phyloP scores from a whole-genome alignment of 192 early-diverging fungal species.

The Linnemannia zychae region DNA sequence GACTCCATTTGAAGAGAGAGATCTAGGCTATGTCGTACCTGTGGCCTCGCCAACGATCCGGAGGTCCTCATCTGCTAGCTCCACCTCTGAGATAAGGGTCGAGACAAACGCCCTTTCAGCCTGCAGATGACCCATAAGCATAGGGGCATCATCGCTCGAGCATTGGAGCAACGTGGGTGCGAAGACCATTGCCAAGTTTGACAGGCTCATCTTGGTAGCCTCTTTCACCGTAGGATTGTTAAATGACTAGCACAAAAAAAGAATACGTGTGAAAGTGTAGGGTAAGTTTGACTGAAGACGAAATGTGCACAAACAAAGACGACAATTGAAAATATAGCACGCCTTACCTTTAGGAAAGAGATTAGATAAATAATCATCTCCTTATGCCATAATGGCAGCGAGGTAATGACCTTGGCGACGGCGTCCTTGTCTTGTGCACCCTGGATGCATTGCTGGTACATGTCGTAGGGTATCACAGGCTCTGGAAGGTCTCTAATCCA shows the following conservation, averaged over 20 bases:
- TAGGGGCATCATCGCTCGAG: conserved; percentile 76
- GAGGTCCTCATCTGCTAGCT: conserved; percentile 42
- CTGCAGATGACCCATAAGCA: conserved; percentile 61
- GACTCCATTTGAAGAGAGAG: neutral
- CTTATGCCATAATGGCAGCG: conserved; percentile 72
- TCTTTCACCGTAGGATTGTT: conserved; percentile 78
- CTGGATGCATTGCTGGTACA: conserved; percentile 84
- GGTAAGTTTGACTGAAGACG: neutral
- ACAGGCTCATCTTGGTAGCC: conserved; percentile 90
- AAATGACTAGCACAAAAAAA: conserved; percentile 74
- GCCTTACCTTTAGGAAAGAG: conserved; percentile 79
- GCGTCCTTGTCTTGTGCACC: conserved; percentile 66
- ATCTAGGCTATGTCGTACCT: neutral
- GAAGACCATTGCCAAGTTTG: conserved; percentile 96
- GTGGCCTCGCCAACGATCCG: conserved; percentile 42
- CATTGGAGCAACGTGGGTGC: conserved; percentile 94
- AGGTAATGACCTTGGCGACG: conserved; percentile 64
- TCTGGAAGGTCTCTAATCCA: conserved; percentile 96
- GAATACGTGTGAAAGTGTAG: neutral
- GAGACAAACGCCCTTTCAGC: conserved; percentile 50
- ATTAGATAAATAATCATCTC: conserved; percentile 84
- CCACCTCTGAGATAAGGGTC: conserved; percentile 45
- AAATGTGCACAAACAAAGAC: neutral
- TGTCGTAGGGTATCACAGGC: conserved; percentile 86
- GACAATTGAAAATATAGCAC: neutral